Base-by-base conservation (phyloP, 805 yeast genomes). In the Schizosaccharomyces japonicus region DNA sequence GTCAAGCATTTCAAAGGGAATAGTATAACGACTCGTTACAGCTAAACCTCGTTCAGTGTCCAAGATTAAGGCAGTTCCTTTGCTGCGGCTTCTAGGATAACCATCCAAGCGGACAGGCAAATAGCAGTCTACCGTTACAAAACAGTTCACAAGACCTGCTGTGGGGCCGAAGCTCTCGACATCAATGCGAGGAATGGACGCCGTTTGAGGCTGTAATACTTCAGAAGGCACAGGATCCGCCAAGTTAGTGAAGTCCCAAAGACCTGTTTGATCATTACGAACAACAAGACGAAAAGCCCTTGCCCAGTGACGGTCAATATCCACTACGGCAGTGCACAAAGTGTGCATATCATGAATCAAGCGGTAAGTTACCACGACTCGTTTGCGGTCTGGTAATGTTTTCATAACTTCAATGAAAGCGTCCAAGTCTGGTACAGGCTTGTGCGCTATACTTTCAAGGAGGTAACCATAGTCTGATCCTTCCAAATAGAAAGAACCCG, bases 291-390 rank as follows among this genome's bases (percentile, higher is more conserved):
- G 70, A 60, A 83, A 78, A 42, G 76, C 68, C 5, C 76, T 69
- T 49, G 71, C 67, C 94, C 94, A 84, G 62, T 82, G 94, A 53
- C 94, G 74, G 56, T 83, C 94, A 47, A 84, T 70, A 55, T 71
- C 73, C 8, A 80, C 67, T 1, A 78, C 71, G n/a, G 74, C 67
- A 31, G 78, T 71, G 44, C 70, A 66, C 25, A 34, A 21, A 2
- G 83, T 71, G 60, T 84, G 94, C 51, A 79, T 67, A 57, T 83
- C 94, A 2, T 82, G 70, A 44, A 83, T 69, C 60, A 82, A 90
- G 52, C 85, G 76, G 61, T 72, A 80, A 49, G 75, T 65, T 21
- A 80, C 70, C 1, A 83, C 65, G 2, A 85, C 79, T 55, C 78
- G 73, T 46, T 75, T 68, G 44, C 75, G 67, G 58, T 84, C 94